Evolutionary conservation across 768 basidiomycete genomes (phyloP).

Genomic region (Auriscalpium vulgare): DNA sequence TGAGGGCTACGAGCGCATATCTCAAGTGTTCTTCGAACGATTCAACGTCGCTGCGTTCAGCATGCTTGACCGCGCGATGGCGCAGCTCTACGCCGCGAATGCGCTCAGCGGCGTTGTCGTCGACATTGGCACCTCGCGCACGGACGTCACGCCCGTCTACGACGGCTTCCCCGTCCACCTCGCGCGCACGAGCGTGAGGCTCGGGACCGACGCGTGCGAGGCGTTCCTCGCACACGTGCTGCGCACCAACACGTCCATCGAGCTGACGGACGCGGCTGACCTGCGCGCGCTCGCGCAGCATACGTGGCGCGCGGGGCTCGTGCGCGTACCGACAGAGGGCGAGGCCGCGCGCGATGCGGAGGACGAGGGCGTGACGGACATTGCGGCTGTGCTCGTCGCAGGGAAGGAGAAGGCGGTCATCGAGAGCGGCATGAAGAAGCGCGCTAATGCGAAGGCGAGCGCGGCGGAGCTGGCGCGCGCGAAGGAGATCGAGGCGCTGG

Average conservation of each 20-base stretch:
- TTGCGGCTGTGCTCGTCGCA: conserved; percentile 82
- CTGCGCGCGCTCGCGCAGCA: conserved; percentile 60
- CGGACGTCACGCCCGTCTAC: conserved; percentile 71
- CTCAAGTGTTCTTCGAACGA: conserved; percentile 85
- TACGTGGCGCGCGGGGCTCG: conserved; percentile 55
- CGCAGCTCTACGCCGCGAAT: conserved; percentile 75
- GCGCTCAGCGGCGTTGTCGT: conserved; percentile 68
- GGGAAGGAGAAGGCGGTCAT: conserved; percentile 90
- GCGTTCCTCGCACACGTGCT: conserved; percentile 69
- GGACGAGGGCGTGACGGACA: conserved; percentile 84
- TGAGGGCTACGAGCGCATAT: conserved; percentile 59
- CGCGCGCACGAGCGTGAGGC: conserved; percentile 44
- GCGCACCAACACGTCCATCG: conserved; percentile 57
- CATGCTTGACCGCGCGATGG: conserved; percentile 75
- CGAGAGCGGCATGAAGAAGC: conserved; percentile 76
- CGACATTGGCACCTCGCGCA: conserved; percentile 70
- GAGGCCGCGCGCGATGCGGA: conserved; percentile 39
- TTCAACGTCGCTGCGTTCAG: conserved; percentile 84
- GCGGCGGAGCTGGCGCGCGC: conserved; percentile 78
- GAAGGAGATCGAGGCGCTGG: conserved; percentile 74
- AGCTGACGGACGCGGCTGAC: conserved; percentile 41
- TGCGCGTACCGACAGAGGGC: conserved; percentile 69
- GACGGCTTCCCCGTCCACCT: conserved; percentile 59
- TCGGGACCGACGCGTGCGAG: conserved; percentile 70
- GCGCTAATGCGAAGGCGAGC: conserved; percentile 58